Base-by-base conservation (phyloP, 371 early-diverging fungal genomes). In the Apophysomyces sp. region DNA sequence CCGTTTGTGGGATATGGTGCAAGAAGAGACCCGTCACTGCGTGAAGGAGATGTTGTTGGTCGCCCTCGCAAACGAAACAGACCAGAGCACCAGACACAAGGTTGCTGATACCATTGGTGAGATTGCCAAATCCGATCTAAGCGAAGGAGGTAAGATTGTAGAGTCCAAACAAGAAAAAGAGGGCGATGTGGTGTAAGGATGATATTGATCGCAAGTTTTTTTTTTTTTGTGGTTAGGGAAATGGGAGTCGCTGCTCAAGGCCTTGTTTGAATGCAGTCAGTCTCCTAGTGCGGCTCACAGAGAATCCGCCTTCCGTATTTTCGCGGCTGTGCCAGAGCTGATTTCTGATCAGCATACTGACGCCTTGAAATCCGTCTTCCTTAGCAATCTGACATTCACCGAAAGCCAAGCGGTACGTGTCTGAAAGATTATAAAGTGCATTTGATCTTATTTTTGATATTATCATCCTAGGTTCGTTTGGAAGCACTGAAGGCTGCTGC, bases 31-130 rank as follows among this genome's bases (percentile, higher is more conserved):
- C 16, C 85, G 90, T 24, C 67, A 76, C 44, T 82, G 83, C 55
- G 86, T 89, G 65, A 91, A 91, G 76, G 72, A 66, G 4, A 83
- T 89, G 60, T 84, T 98, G 54, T 74, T 98, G 60, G 72, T 82
- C 15, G 85, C 94, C 15, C 86, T 98, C 36, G 80, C 82, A 26
- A 83, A 82, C 53, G 97, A 96, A 72, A 70, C 82, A 27, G 91
- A 87, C 61, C 72, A 75, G 60, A 72, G 80, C 18, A 90, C 93
- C 26, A 85, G 96, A 51, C 89, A 93, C 74, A 97, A 96, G 78
- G 76, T 98, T 37, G 89, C 93, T 67, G 98, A 98, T 76, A 89
- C 94, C 40, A 90, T 95, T 68, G 78, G 96, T 26, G 96, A 97
- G 66, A 76, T 98, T 36, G 88, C 89, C 59, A 88, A 87, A 69